These are phyloP conservation scores for Saccharomyces hybrid DNA, from an alignment of 1,139 yeast species.

Conservation along the genomic window DNA sequence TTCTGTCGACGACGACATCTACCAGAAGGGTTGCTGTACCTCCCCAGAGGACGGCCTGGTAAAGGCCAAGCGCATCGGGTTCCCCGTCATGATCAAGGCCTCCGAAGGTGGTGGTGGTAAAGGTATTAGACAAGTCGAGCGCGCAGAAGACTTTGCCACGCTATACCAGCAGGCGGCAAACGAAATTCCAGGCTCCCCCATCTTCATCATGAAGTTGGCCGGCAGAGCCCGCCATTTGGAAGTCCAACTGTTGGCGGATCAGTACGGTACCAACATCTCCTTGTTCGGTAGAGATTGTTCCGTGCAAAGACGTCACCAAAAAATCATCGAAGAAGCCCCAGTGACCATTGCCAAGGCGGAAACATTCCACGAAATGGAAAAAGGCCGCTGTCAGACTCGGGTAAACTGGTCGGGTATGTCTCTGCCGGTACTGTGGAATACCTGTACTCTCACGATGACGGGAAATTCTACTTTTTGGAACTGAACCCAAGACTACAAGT, in stretches of 20 bases:
- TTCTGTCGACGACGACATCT: constrained; percentile 75
- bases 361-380: constrained; percentile 85
- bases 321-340: constrained; percentile 94
- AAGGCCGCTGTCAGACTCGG: constrained; percentile 93
- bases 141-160: constrained; percentile 60
- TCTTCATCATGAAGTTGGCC: constrained; percentile 88
- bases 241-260: constrained; percentile 90
- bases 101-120: constrained; percentile 99
- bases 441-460: constrained; percentile 85
- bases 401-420: constrained; percentile 92
- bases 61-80: constrained; percentile 80
- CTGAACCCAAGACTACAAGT: constrained; percentile 97
- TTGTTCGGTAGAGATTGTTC: constrained; percentile 95
- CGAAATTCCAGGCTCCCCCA: constrained; percentile 94
- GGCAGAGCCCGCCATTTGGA: constrained; percentile 94
- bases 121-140: constrained; percentile 89
- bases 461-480: constrained; percentile 91
- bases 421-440: constrained; percentile 99
- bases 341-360: constrained; percentile 84
- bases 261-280: constrained; percentile 89
- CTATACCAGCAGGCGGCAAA: constrained; percentile 84
- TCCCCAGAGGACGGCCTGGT: constrained; percentile 81
- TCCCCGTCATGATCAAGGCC: constrained; percentile 94
- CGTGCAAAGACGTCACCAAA: constrained; percentile 95
- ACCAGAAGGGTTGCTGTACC: constrained; percentile 79